Evolutionary conservation across 129 eudicot genomes (phyloP).

Genomic region (Helichrysum umbraculigerum): DNA sequence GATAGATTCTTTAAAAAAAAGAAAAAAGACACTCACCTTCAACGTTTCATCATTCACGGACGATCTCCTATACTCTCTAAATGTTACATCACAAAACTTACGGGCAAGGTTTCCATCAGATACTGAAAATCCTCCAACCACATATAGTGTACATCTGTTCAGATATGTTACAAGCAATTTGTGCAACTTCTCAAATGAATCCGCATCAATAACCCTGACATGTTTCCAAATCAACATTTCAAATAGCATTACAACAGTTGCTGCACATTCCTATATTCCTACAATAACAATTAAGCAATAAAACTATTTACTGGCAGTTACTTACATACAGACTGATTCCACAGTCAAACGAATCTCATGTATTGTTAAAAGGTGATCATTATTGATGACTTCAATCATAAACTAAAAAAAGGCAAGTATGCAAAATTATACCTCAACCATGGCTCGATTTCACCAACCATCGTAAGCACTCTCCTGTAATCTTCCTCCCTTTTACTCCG

Average conservation of each 20-base stretch:
- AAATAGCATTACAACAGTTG: too few species aligned
- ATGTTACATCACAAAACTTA: constrained; percentile 42
- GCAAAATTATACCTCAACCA: constrained; percentile 63
- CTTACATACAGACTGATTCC: neutral
- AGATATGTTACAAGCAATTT: constrained; percentile 51
- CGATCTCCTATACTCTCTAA: constrained; percentile 50
- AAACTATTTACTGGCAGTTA: neutral
- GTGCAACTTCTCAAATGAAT: constrained; percentile 56
- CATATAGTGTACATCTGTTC: constrained; percentile 45
- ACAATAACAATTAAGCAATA: neutral
- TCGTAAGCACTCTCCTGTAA: constrained; percentile 44
- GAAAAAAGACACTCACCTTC: constrained; percentile 48
- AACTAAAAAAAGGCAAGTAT: neutral
- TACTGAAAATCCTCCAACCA: constrained; percentile 48
- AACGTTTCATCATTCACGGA: constrained; percentile 49
- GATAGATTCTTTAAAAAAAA: neutral
- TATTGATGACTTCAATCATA: constrained; percentile 9
- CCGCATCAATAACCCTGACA: constrained; percentile 58
- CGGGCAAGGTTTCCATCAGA: constrained; percentile 41
- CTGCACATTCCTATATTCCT: too few species aligned
- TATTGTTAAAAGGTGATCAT: neutral
- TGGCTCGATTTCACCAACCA: constrained; percentile 49
- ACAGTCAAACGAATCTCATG: too few species aligned
- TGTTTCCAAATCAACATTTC: constrained; percentile 3
- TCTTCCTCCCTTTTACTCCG: constrained; percentile 45